Evolutionary conservation across 805 yeast genomes (phyloP).

Genomic region (Lipomyces starkeyi): DNA sequence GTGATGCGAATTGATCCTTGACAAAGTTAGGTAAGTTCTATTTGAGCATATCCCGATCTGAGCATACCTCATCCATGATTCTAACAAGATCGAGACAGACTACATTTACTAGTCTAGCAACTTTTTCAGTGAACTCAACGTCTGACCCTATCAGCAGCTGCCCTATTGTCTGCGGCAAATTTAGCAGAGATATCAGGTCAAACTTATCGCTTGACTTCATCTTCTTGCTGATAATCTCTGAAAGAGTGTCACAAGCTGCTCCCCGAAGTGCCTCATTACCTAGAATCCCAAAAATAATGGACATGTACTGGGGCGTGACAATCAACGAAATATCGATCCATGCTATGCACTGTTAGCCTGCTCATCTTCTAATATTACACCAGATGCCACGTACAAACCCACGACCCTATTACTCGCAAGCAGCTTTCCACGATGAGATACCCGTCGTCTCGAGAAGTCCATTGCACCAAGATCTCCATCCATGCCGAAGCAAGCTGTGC

Average conservation of each 20-base stretch:
- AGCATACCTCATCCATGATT: constrained; percentile 57
- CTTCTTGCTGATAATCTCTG: constrained; percentile 74
- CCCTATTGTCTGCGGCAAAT: constrained; percentile 61
- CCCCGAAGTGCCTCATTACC: constrained; percentile 53
- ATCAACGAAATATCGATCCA: constrained; percentile 90
- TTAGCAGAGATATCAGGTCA: constrained; percentile 69
- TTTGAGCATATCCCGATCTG: constrained; percentile 32
- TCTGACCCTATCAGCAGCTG: constrained; percentile 52
- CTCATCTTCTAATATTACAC: neutral
- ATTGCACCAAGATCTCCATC: constrained; percentile 60
- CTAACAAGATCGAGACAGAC: constrained; percentile 78
- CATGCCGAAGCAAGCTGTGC: constrained; percentile 65
- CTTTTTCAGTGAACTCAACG: constrained; percentile 72
- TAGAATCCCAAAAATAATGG: constrained; percentile 64
- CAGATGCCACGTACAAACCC: constrained; percentile 54
- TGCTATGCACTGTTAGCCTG: constrained; percentile 42
- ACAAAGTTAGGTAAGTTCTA: constrained; percentile 42
- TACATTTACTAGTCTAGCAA: constrained; percentile 74
- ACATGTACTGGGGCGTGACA: constrained; percentile 63
- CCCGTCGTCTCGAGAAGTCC: constrained; percentile 42
- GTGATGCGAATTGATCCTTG: constrained; percentile 42
- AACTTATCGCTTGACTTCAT: constrained; percentile 77
- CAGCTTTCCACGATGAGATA: constrained; percentile 61
- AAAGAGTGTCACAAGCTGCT: constrained; percentile 61
- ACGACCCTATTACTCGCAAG: constrained; percentile 75